Percentiles rank a stretch among this genome's conserved stretches.
These are phyloP conservation scores for Nakaseomyces bracarensis DNA, from an alignment of 1,139 yeast species.

Conservation along the genomic window DNA sequence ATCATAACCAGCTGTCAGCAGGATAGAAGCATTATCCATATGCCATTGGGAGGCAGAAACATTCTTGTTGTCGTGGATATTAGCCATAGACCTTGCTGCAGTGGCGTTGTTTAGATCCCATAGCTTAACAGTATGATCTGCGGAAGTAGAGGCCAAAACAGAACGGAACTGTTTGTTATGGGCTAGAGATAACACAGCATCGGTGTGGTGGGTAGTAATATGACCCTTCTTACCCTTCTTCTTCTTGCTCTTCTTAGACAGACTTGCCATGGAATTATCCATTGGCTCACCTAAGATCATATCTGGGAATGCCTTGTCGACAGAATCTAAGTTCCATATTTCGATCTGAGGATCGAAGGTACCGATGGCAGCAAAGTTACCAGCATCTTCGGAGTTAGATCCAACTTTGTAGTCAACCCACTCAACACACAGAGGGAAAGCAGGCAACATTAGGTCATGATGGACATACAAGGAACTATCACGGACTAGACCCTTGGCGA, in stretches of 20 bases:
- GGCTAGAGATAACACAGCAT: conserved; percentile 81
- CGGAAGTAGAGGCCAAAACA: conserved; percentile 87
- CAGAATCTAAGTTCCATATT: conserved; percentile 87
- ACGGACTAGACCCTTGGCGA: conserved; percentile 60
- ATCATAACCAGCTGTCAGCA: conserved; percentile 92
- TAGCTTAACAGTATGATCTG: conserved; percentile 86
- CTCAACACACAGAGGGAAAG: conserved; percentile 93
- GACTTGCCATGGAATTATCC: conserved; percentile 39
- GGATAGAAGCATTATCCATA: conserved; percentile 58
- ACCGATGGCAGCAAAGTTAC: conserved; percentile 93
- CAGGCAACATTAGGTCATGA: conserved; percentile 94
- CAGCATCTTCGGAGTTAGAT: conserved; percentile 42
- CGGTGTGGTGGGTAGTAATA: conserved; percentile 77
- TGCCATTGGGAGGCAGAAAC: conserved; percentile 90
- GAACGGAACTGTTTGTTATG: conserved; percentile 78
- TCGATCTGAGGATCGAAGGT: conserved; percentile 97
- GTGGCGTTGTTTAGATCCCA: conserved; percentile 80
- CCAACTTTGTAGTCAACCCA: conserved; percentile 78
- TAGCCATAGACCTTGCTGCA: conserved; percentile 63
- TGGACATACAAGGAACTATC: conserved; percentile 80
- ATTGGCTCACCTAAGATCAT: conserved; percentile 77
- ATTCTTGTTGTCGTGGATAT: conserved; percentile 46
- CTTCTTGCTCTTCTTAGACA: conserved; percentile 40
- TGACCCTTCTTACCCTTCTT: conserved; percentile 47
- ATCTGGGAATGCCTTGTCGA: conserved; percentile 93